Evolutionary conservation across 1,284 basidiomycete species (phyloP).

Genomic region (Cutaneotrichosporon cyanovorans): DNA sequence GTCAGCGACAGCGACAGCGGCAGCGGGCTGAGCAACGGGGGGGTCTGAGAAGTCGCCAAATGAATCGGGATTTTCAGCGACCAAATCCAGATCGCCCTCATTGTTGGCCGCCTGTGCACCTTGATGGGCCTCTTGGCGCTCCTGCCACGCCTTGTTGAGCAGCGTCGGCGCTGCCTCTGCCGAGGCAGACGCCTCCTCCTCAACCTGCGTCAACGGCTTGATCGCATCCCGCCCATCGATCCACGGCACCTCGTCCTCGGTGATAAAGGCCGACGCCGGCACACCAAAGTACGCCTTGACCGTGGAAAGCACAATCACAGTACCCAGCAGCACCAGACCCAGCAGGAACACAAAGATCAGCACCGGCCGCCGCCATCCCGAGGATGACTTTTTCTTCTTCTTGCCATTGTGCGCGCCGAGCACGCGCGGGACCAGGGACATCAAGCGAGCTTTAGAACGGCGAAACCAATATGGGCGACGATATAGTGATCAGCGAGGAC

Average conservation of each 20-base stretch:
- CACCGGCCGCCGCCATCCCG: conserved; percentile 44
- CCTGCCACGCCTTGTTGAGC: no score
- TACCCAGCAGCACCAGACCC: conserved; percentile 78
- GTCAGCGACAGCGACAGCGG: background rate
- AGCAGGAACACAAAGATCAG: conserved; percentile 68
- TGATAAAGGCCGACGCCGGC: conserved; percentile 65
- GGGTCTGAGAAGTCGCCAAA: no score
- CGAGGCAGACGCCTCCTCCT: conserved; percentile 4
- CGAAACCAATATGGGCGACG: no score
- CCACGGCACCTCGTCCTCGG: conserved; percentile 66
- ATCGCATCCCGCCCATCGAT: background rate
- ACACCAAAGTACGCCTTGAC: conserved; percentile 87
- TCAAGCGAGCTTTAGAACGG: no score
- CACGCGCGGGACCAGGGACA: background rate
- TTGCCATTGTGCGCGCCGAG: background rate
- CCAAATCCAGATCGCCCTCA: no score
- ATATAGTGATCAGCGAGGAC: no score
- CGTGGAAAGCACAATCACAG: conserved; percentile 82
- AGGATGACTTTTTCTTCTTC: conserved; percentile 6
- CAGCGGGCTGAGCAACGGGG: background rate
- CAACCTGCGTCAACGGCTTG: conserved; percentile 6
- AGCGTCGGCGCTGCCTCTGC: background rate
- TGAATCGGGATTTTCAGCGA: no score
- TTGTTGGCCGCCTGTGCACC: no score
- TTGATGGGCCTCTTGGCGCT: no score